Conservation (phyloP, 192 early-diverging fungal species). For the Linnemannia schmuckeri region DNA sequence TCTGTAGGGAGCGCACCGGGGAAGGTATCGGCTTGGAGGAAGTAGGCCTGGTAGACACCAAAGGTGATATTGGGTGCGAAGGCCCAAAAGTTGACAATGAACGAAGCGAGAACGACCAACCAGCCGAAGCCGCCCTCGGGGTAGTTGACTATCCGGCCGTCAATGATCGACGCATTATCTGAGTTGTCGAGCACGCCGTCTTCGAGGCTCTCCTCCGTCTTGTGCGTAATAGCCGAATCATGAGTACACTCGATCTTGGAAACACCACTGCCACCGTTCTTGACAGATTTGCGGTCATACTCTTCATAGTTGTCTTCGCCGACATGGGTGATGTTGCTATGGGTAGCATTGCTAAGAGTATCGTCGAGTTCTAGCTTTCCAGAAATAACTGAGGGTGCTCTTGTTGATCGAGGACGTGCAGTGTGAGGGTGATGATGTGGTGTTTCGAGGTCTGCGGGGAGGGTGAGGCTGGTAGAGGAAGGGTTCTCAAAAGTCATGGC, state of each 20-base stretch:
- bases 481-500: conserved; percentile 40
- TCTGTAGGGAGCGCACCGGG: conserved; percentile 30
- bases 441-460: neutral
- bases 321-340: neutral
- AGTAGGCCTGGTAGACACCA: conserved; percentile 46
- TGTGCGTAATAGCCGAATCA: neutral
- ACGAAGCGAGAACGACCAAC: conserved; percentile 59
- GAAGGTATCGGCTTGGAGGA: conserved; percentile 18
- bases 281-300: too few relatives aligned
- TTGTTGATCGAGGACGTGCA: conserved; percentile 3
- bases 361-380: conserved; percentile 2
- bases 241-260: neutral
- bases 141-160: conserved; percentile 37
- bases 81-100: conserved; percentile 56
- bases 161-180: neutral
- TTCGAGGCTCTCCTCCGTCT: neutral
- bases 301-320: neutral
- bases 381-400: conserved; percentile 18
- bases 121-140: conserved; percentile 63
- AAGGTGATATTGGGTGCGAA: conserved; percentile 44
- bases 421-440: neutral
- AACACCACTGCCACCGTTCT: neutral
- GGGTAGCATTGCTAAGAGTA: neutral
- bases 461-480: conserved; percentile 34
- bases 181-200: neutral